phyloP scores from a whole-genome alignment of 2,329 filamentous ascomycete species.

The Alternaria metachromatica region DNA sequence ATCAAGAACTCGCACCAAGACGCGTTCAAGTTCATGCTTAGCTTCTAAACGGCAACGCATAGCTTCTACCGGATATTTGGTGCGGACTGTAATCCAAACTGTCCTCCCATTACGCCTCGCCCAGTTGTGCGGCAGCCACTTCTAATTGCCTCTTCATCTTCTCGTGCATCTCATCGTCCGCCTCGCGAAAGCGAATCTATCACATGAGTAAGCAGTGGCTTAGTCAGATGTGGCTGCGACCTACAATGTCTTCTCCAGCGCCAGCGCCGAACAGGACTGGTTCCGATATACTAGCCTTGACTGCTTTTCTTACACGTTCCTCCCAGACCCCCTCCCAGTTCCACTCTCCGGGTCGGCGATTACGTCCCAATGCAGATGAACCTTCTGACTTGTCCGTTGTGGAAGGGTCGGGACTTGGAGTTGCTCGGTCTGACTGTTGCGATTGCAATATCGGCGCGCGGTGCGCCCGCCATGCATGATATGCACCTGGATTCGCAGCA shows the following conservation, averaged over 20 bases:
- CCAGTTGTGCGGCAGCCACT: conserved; percentile 19
- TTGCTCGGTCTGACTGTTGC: conserved; percentile 23
- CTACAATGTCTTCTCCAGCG: conserved; percentile 73
- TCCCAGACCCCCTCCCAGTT: conserved; percentile 99
- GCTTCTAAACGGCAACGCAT: background rate
- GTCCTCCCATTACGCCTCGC: conserved; percentile 16
- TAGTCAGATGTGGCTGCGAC: conserved; percentile 1
- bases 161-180: conserved; percentile 41
- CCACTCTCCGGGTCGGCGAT: conserved; percentile 80
- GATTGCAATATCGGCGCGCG: conserved; percentile 54
- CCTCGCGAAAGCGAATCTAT: conserved; percentile 49
- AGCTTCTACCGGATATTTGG: background rate
- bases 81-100: background rate
- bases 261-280: conserved; percentile 75
- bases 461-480: conserved; percentile 89
- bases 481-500: conserved; percentile 88
- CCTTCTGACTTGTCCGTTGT: conserved; percentile 22
- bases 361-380: conserved; percentile 52
- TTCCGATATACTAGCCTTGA: conserved; percentile 80
- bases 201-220: conserved; percentile 7
- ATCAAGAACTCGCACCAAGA: background rate
- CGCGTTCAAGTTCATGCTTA: background rate
- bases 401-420: conserved; percentile 35
- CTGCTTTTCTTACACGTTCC: conserved; percentile 79
- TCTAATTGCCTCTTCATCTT: conserved; percentile 42